Base-by-base conservation (phyloP, 192 early-diverging fungal species). In the Geranomyces michiganensis region DNA sequence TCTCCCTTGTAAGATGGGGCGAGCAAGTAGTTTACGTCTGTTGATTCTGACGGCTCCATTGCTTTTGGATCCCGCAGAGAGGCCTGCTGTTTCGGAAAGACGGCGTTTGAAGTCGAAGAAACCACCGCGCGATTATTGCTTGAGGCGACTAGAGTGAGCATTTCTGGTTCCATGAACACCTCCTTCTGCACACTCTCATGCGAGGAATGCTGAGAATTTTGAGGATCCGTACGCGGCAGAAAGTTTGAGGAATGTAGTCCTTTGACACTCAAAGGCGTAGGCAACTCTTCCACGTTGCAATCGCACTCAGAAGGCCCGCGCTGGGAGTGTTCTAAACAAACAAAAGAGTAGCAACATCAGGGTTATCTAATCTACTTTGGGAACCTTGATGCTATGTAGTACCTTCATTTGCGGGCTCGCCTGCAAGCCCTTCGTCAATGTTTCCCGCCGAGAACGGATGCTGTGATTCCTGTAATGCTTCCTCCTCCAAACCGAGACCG, bases 131-230 rank as follows among this genome's bases (percentile, higher is more conserved):
- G 19, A 15, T 53, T n/a, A 17, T 53, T 53, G n/a, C 17, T 53
- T 15, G 22, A 31, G 17, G 27, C 58, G 2, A 60, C 26, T 19
- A 60, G 19, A 27, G 29, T 32, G 8, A 60, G 12, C 58, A 60
- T 60, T 17, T 60, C 58, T 4, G 58, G 58, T 29, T 60, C 58
- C 24, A 60, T 27, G 31, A 60, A 60, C 3, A 60, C 58, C 31
- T 60, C 58, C 31, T 60, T 60, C 19, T 60, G 58, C 58, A 60
- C 31, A 29, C 58, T 60, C 17, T 17, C 58, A 26, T 8, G 6
- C 26, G 58, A 60, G 5, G 58, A 27, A 29, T 60, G 51, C 51
- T 24, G n/a, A 41, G 36, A 41, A 10, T 41, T 3, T 3, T 41
- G 36, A n/a, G 51, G 15, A 53, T 53, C 15, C 24, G 51, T 7